Evolutionary conservation across 1,284 basidiomycete species (phyloP), one percentile per base, ranked within the genome.

Genomic region (Leccinum cinnamomeum): DNA sequence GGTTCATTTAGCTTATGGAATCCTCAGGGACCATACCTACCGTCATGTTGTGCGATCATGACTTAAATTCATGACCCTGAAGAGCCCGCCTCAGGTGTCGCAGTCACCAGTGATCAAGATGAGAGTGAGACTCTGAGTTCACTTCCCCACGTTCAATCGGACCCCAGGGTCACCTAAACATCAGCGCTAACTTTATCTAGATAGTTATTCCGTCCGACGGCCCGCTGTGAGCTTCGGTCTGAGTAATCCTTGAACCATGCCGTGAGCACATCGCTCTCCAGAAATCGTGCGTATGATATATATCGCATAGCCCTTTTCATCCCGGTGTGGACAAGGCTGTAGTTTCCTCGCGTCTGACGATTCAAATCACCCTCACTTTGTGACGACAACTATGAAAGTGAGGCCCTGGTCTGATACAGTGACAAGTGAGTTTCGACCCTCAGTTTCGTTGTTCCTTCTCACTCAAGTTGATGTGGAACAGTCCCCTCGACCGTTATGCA

Each of bases 401-500:
- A 18, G n/a, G 7, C 8, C 48, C 3, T 70, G 65, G 64, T 57
- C 59, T 46, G 41, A 2, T n/a, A 20, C 18, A 44, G 65, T 68
- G 7, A 28, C 55, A 65, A 46, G 69, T 70, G 53, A 8, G 67
- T 56, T 16, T n/a, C 12, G 25, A 10, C 7, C 8, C 25, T 23
- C 1, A 1, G 23, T 46, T 54, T 39, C 16, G 6, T 44, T 37
- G 20, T 18, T 14, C 41, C 44, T 50, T 25, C 7, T n/a, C 20
- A 25, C 56, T 57, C 20, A 7, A 37, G 30, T 16, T 62, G 23
- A 62, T 28, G 7, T 25, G 23, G 8, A 39, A 30, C 46, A 72
- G 69, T 67, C 18, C 58, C 71, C 18, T 57, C 71, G 16, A 70
- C 72, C 14, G 2, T 63, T 39, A 53, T 48, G 3, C 69, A 72